Conservation (phyloP, 2,329 filamentous ascomycete species). For the Chrysoporthe deuterocubensis region DNA sequence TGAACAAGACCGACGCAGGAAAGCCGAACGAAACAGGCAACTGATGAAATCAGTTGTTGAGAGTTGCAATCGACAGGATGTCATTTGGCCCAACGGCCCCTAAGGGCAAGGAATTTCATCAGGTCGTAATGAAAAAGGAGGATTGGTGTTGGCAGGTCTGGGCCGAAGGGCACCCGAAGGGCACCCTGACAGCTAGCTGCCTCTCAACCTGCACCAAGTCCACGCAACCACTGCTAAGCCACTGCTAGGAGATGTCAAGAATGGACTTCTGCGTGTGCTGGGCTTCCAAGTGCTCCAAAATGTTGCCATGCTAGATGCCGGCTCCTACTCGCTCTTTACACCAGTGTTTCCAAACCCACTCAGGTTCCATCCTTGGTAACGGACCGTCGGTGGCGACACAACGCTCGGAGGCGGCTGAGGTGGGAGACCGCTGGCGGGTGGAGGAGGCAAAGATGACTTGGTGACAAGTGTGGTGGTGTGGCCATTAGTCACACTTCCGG, state of each 20-base stretch:
- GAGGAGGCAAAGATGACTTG: constrained; percentile 31
- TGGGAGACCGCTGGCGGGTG: constrained; percentile 37
- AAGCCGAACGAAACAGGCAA: neutral
- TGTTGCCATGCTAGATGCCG: neutral
- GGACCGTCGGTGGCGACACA: constrained; percentile 35
- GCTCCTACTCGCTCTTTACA: constrained; percentile 35
- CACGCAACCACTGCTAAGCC: neutral
- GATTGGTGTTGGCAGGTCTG: neutral
- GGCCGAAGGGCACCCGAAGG: neutral
- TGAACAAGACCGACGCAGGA: neutral
- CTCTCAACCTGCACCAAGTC: neutral
- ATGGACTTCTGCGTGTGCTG: constrained; percentile 1
- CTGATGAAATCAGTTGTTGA: neutral
- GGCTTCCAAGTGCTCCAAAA: neutral
- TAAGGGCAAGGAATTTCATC: neutral
- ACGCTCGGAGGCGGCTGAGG: constrained; percentile 41
- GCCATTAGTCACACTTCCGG: constrained; percentile 32
- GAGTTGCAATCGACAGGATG: neutral
- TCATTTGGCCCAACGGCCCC: neutral
- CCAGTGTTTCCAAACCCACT: constrained; percentile 47
- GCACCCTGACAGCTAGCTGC: neutral
- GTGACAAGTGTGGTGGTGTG: constrained; percentile 28
- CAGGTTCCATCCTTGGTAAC: constrained; percentile 46
- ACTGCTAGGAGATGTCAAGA: neutral
- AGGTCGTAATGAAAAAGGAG: neutral